Evolutionary conservation across 306 rosid species (phyloP), one percentile per base, ranked within the genome.

Genomic region (Medicago truncatula): DNA sequence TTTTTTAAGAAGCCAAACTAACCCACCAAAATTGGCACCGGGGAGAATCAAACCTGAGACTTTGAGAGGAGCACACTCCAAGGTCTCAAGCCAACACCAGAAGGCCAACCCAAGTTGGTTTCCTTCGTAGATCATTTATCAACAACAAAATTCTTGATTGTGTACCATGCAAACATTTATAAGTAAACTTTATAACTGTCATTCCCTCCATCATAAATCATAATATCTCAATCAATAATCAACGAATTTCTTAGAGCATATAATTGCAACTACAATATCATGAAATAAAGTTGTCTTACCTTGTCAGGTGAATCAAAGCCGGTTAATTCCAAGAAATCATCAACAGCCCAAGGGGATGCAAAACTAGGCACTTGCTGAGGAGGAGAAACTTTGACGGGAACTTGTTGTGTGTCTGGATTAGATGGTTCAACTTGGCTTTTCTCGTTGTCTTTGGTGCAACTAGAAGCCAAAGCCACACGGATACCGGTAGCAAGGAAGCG

Each of bases 401-500:
- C 79, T 73, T 78, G 84, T 25, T 85, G 83, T 14, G 89, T 62
- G 54, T 70, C 83, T 2, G 76, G 85, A 83, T 81, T 77, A 5
- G 97, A 89, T 23, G 98, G 98, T 89, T 94, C 97, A 49, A 75
- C 67, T 58, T 60, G 79, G 66, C 67, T 71, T 60, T 81, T 84
- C 61, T 85, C 88, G 10, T 82, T 65, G 23, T 86, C 95, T 72
- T 90, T 88, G 67, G 80, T 4, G 74, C 96, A 92, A 71, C 83
- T 72, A 21, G 90, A 87, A 70, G 74, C 85, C 81, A 88, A 67
- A 23, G 97, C 99, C 76, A 95, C 96, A 6, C 87, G 71, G 68
- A 92, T 92, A 76, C 99, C 97, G 6, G 99, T 92, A n/a, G 99
- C 96, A 17, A 95, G 92, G 79, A 90, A 88, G 36, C 99, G 90